phyloP scores from a whole-genome alignment of 805 yeast species.

The Metschnikowia noctiluminum region DNA sequence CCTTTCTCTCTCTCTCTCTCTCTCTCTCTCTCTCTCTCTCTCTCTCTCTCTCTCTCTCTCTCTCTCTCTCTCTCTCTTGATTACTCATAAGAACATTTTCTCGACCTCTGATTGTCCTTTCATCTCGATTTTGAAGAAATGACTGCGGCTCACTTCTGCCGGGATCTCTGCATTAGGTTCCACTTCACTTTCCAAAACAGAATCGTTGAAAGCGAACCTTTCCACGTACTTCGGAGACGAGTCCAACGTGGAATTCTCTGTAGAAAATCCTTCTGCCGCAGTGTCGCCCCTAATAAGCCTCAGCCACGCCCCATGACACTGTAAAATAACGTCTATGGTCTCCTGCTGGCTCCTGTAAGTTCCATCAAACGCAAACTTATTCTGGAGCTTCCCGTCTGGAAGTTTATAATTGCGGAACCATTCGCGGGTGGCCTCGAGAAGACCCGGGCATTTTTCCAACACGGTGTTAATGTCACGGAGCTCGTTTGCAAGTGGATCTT shows the following conservation, averaged over 20 bases:
- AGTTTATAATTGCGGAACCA: conserved; percentile 98
- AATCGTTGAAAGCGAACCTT: conserved; percentile 12
- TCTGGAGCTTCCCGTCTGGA: conserved; percentile 97
- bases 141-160: conserved; percentile 8
- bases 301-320: conserved; percentile 84
- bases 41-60: too few species aligned
- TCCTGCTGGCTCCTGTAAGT: conserved; percentile 83
- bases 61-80: too few species aligned
- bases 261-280: conserved; percentile 16
- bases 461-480: conserved; percentile 90
- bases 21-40: too few species aligned
- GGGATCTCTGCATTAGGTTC: conserved; percentile 17
- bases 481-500: conserved; percentile 86
- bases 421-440: conserved; percentile 89
- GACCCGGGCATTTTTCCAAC: conserved; percentile 84
- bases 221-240: conserved; percentile 9
- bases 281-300: conserved; percentile 63
- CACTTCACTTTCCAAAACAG: conserved; percentile 10
- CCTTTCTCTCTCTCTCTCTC: too few species aligned
- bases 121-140: conserved; percentile 5
- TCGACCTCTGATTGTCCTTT: too few species aligned
- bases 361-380: conserved; percentile 95
- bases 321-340: conserved; percentile 79
- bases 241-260: conserved; percentile 10
- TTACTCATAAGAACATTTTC: too few species aligned